phyloP scores from a whole-genome alignment of 2,329 filamentous ascomycete species.

The Colletotrichum abscissum region DNA sequence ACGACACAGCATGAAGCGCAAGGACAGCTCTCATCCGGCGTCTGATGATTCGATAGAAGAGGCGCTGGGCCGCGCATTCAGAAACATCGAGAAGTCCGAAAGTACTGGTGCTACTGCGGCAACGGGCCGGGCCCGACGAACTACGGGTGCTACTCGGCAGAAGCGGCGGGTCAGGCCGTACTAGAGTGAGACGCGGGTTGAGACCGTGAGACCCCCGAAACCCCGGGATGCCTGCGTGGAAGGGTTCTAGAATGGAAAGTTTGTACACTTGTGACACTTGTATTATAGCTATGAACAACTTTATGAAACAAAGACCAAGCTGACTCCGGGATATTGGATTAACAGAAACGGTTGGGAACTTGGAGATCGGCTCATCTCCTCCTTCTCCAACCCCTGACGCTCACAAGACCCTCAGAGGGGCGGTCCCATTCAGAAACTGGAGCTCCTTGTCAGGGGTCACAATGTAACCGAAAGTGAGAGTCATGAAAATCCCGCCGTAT shows the following conservation, averaged over 20 bases:
- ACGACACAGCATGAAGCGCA: neutral
- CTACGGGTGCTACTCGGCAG: neutral
- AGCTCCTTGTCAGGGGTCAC: neutral
- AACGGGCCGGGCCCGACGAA: constrained; percentile 1
- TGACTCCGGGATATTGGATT: neutral
- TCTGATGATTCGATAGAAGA: no score
- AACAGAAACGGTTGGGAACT: neutral
- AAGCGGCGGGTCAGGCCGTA: neutral
- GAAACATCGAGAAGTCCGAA: neutral
- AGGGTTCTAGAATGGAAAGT: neutral
- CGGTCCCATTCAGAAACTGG: neutral
- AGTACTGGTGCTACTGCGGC: neutral
- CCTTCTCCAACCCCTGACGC: neutral
- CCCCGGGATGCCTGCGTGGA: neutral
- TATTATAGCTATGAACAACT: neutral
- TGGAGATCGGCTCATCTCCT: neutral
- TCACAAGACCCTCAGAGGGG: neutral
- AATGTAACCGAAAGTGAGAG: constrained; percentile 23
- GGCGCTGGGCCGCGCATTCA: neutral
- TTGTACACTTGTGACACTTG: neutral
- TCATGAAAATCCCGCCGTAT: constrained; percentile 12
- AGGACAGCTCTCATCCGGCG: neutral
- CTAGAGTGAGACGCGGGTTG: neutral
- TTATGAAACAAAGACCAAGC: neutral
- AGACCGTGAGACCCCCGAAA: neutral